Evolutionary conservation across 2,329 filamentous ascomycete genomes (phyloP).

Genomic region (Fusarium coicis): DNA sequence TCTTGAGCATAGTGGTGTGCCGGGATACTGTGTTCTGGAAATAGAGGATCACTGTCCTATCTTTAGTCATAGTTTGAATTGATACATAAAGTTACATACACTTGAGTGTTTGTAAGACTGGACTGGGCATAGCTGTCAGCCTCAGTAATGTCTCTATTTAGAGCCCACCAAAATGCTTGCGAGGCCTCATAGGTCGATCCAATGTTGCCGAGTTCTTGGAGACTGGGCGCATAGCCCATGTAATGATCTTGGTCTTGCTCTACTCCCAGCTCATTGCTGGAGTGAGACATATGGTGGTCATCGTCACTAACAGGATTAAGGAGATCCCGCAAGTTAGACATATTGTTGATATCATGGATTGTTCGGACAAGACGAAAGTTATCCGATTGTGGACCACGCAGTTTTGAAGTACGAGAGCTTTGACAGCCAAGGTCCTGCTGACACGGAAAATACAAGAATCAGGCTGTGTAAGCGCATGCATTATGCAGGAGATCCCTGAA

Average conservation of each 20-base stretch:
- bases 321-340: neutral
- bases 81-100: neutral
- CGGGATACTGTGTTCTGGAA: neutral
- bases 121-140: neutral
- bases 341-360: neutral
- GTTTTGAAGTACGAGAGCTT: neutral
- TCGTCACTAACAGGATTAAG: neutral
- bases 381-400: neutral
- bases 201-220: rapidly evolving
- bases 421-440: neutral
- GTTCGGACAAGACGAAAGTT: rapidly evolving
- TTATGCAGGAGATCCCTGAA: neutral
- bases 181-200: neutral
- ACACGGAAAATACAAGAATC: neutral
- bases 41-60: neutral
- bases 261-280: rapidly evolving
- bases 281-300: rapidly evolving
- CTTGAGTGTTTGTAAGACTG: neutral
- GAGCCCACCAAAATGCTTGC: neutral
- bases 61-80: neutral
- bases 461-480: neutral
- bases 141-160: neutral
- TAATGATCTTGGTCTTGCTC: neutral
- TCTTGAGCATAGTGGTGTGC: neutral
- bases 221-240: rapidly evolving